These are phyloP conservation scores for Cryoendolithus antarcticus DNA, from an alignment of 2,329 filamentous ascomycete genomes.

Conservation along the genomic window DNA sequence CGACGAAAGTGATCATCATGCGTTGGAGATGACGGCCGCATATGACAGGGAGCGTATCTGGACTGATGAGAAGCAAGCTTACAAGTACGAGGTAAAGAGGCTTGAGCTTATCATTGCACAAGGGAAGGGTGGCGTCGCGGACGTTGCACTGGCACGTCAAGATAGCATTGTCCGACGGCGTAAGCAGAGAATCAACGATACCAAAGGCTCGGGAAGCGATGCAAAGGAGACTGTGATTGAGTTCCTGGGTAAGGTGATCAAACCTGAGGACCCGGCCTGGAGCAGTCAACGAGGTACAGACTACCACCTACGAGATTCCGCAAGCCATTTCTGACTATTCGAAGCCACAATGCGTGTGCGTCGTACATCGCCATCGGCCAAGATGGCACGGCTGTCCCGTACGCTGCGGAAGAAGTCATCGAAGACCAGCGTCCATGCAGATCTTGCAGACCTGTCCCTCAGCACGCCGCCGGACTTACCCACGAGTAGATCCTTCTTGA, in stretches of 20 bases:
- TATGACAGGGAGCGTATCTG: constrained; percentile 17
- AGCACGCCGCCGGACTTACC: constrained; percentile 13
- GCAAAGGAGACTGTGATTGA: constrained; percentile 22
- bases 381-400: constrained; percentile 28
- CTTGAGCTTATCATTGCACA: constrained; percentile 33
- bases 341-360: constrained; percentile 17
- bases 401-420: constrained; percentile 27
- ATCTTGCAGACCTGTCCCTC: constrained; percentile 22
- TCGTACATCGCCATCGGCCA: constrained; percentile 24
- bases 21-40: constrained; percentile 16
- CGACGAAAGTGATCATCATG: constrained; percentile 23
- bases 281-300: constrained; percentile 20
- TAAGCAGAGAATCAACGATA: constrained; percentile 10
- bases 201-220: constrained; percentile 8
- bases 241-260: constrained; percentile 18
- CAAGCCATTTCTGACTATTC: constrained; percentile 8
- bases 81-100: constrained; percentile 30
- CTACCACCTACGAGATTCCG: no score
- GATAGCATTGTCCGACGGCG: constrained; percentile 26
- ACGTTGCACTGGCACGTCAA: constrained; percentile 30
- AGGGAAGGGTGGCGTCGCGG: constrained; percentile 28
- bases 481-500: constrained; percentile 8
- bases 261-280: constrained; percentile 14
- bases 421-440: constrained; percentile 15
- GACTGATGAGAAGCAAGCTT: constrained; percentile 22